Conservation (phyloP, 192 early-diverging fungal species). For the Backusella tarrabulga region DNA sequence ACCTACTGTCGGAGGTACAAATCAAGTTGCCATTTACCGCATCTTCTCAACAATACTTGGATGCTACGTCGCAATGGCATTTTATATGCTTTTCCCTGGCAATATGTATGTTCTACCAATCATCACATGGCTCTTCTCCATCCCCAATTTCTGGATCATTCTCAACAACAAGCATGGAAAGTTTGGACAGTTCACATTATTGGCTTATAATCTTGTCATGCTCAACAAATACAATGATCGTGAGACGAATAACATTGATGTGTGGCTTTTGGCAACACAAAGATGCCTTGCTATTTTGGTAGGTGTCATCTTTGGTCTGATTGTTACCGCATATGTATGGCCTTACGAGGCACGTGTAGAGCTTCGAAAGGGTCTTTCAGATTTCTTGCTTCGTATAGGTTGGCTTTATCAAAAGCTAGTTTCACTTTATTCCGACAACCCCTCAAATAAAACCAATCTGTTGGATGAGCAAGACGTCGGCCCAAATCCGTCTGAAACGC, state of each 20-base stretch:
- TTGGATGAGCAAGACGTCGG: neutral
- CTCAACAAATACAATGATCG: slow-evolving; percentile 73
- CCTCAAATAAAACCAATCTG: slow-evolving; percentile 9
- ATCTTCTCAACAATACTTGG: slow-evolving; percentile 74
- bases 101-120: slow-evolving; percentile 43
- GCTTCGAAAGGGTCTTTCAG: slow-evolving; percentile 72
- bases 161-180: slow-evolving; percentile 66
- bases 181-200: slow-evolving; percentile 74
- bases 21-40: slow-evolving; percentile 66
- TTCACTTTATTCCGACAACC: slow-evolving; percentile 45
- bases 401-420: slow-evolving; percentile 73
- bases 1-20: slow-evolving; percentile 83
- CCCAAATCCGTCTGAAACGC: slow-evolving; percentile 20
- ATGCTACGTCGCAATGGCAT: slow-evolving; percentile 57
- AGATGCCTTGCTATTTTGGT: slow-evolving; percentile 67
- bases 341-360: slow-evolving; percentile 84
- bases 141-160: slow-evolving; percentile 69
- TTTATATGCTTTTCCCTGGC: slow-evolving; percentile 54
- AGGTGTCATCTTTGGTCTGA: slow-evolving; percentile 69
- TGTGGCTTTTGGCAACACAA: slow-evolving; percentile 56
- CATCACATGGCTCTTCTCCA: slow-evolving; percentile 57
- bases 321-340: slow-evolving; percentile 75
- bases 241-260: slow-evolving; percentile 54
- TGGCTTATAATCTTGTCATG: slow-evolving; percentile 79
- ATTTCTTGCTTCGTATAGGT: slow-evolving; percentile 67